Evolutionary conservation across 805 yeast genomes (phyloP).

Genomic region (Candida easanensis): DNA sequence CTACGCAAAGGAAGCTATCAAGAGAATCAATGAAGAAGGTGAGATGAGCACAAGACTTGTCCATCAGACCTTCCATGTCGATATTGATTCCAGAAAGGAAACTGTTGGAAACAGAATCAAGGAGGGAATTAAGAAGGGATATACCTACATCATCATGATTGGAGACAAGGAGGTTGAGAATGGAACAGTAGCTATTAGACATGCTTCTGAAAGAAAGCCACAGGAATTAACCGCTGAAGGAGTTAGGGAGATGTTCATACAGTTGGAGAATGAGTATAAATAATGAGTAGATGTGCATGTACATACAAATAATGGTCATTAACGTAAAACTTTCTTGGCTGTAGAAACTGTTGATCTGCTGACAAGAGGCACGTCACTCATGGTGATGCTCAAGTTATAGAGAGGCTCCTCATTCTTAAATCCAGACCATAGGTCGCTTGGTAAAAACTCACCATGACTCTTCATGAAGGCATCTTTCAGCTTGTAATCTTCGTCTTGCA

Average conservation of each 20-base stretch:
- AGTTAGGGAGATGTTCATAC: slow-evolving; percentile 49
- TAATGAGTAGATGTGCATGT: slow-evolving; percentile 1
- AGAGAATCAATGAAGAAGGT: slow-evolving; percentile 40
- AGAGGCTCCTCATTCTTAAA: slow-evolving; percentile 31
- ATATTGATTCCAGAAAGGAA: slow-evolving; percentile 69
- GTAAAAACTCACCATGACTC: slow-evolving; percentile 53
- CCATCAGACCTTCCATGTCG: slow-evolving; percentile 65
- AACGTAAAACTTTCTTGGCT: slow-evolving; percentile 3
- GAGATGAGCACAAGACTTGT: slow-evolving; percentile 48
- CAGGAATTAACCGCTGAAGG: slow-evolving; percentile 47
- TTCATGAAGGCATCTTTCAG: slow-evolving; percentile 42
- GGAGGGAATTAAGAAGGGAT: slow-evolving; percentile 72
- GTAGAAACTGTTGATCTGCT: not conserved
- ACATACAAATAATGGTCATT: not conserved
- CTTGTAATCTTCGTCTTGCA: slow-evolving; percentile 43
- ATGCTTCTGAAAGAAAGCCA: slow-evolving; percentile 45
- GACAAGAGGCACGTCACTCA: slow-evolving; percentile 9
- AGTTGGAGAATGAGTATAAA: slow-evolving; percentile 48
- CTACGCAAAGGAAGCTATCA: slow-evolving; percentile 49
- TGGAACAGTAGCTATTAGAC: slow-evolving; percentile 61
- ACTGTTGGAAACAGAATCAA: slow-evolving; percentile 79
- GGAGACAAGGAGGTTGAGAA: slow-evolving; percentile 79
- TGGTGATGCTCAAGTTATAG: slow-evolving; percentile 1
- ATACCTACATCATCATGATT: slow-evolving; percentile 75
- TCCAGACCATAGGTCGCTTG: slow-evolving; percentile 49